Evolutionary conservation across 2,329 filamentous ascomycete species (phyloP).

Genomic region (Colletotrichum sublineola): DNA sequence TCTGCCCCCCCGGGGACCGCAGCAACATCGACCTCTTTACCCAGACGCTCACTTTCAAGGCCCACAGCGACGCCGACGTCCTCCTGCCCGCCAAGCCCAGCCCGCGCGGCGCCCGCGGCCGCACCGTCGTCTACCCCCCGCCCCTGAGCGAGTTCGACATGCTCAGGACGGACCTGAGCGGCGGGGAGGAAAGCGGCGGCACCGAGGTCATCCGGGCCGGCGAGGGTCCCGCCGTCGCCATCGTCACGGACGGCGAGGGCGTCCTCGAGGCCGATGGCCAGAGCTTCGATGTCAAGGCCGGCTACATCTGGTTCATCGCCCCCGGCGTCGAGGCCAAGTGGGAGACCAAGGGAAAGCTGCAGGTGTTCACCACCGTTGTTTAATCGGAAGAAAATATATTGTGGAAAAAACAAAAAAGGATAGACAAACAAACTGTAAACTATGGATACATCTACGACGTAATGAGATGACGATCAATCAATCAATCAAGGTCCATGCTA

Average conservation of each 20-base stretch:
- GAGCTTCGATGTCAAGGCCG: slow-evolving; percentile 68
- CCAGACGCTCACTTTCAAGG: slow-evolving; percentile 72
- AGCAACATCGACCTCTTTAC: slow-evolving; percentile 75
- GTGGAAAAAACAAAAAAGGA: neutral
- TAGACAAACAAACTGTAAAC: neutral
- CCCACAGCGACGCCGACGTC: slow-evolving; percentile 69
- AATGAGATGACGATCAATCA: slow-evolving; percentile 12
- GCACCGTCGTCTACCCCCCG: slow-evolving; percentile 74
- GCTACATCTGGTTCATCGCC: slow-evolving; percentile 76
- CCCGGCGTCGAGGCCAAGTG: slow-evolving; percentile 58
- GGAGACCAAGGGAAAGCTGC: slow-evolving; percentile 50
- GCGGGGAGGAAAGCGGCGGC: slow-evolving; percentile 52
- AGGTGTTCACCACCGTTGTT: slow-evolving; percentile 54
- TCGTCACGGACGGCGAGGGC: slow-evolving; percentile 72
- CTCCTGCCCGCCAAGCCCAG: slow-evolving; percentile 57
- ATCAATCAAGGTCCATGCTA: neutral
- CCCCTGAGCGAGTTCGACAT: slow-evolving; percentile 81
- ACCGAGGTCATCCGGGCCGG: slow-evolving; percentile 68
- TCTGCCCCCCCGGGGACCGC: slow-evolving; percentile 76
- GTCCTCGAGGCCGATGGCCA: slow-evolving; percentile 66
- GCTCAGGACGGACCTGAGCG: slow-evolving; percentile 68
- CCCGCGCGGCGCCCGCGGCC: slow-evolving; percentile 66
- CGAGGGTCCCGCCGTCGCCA: slow-evolving; percentile 72
- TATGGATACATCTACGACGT: neutral
- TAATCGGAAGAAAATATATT: neutral